Evolutionary conservation across 2,329 filamentous ascomycete genomes (phyloP).

Genomic region (Myriosclerotinia curreyana): DNA sequence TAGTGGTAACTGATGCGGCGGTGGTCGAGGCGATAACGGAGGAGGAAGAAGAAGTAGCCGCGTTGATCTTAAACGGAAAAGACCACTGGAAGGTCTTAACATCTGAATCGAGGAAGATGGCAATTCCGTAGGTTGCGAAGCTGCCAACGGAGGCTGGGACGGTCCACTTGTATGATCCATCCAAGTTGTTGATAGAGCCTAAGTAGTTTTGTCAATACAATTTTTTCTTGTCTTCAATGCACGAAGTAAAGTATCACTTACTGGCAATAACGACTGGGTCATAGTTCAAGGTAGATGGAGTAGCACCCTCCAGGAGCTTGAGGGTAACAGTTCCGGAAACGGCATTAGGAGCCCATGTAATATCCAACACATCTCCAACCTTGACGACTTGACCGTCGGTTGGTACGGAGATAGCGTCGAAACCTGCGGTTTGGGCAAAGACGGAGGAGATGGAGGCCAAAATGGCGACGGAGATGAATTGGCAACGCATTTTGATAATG

Average conservation of each 20-base stretch:
- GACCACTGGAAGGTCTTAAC: conserved; percentile 58
- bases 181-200: conserved; percentile 50
- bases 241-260: conserved; percentile 43
- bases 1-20: not conserved
- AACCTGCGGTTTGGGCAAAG: conserved; percentile 54
- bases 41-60: conserved; percentile 14
- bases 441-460: conserved; percentile 33
- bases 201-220: conserved; percentile 24
- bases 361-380: conserved; percentile 49
- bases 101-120: conserved; percentile 48
- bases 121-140: conserved; percentile 55
- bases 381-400: conserved; percentile 44
- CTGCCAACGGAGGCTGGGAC: conserved; percentile 47
- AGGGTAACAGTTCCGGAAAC: conserved; percentile 50
- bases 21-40: not conserved
- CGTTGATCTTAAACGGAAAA: conserved; percentile 50
- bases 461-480: conserved; percentile 33
- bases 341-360: conserved; percentile 49
- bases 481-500: conserved; percentile 35
- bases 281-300: conserved; percentile 45
- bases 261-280: conserved; percentile 46
- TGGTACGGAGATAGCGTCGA: conserved; percentile 54
- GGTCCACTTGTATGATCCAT: conserved; percentile 50
- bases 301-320: conserved; percentile 52
- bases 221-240: not conserved